These are phyloP conservation scores for Fusarium nygamai DNA, from an alignment of 2,329 filamentous ascomycete species.

Conservation along the genomic window DNA sequence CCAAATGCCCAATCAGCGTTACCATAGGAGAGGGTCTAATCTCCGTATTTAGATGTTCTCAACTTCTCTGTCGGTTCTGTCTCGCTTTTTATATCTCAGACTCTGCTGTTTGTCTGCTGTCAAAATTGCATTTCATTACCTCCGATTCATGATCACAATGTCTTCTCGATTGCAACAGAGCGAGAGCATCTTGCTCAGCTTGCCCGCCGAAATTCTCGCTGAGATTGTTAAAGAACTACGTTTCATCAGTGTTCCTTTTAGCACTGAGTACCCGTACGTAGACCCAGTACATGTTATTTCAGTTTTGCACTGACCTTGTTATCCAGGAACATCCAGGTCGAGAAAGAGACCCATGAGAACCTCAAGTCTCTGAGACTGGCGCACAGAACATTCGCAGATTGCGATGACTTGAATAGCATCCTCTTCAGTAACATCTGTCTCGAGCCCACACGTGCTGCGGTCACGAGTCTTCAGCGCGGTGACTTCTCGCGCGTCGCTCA, in stretches of 20 bases:
- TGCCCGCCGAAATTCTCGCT: not conserved
- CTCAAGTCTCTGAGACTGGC: not conserved
- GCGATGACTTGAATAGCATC: not conserved
- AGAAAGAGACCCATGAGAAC: not conserved
- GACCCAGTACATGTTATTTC: rapidly evolving
- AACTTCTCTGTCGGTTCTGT: not conserved
- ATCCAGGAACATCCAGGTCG: not conserved
- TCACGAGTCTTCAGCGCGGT: not conserved
- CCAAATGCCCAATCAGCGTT: not conserved
- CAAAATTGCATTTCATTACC: rapidly evolving
- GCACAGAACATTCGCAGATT: not conserved
- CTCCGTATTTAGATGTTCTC: rapidly evolving
- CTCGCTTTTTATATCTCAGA: rapidly evolving
- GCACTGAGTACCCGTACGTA: not conserved
- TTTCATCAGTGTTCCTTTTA: too few relatives aligned
- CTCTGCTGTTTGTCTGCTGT: not conserved
- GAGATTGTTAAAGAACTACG: not conserved
- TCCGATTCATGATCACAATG: not conserved
- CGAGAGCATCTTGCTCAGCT: not conserved
- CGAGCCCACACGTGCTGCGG: not conserved
- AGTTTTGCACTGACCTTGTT: not conserved
- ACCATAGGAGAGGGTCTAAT: not conserved
- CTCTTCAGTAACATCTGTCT: not conserved
- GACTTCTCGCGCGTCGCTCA: not conserved
- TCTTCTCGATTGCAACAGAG: rapidly evolving